Evolutionary conservation across 345 rosid species (phyloP), one percentile per base, ranked within the genome.

Genomic region (Heritiera littoralis): DNA sequence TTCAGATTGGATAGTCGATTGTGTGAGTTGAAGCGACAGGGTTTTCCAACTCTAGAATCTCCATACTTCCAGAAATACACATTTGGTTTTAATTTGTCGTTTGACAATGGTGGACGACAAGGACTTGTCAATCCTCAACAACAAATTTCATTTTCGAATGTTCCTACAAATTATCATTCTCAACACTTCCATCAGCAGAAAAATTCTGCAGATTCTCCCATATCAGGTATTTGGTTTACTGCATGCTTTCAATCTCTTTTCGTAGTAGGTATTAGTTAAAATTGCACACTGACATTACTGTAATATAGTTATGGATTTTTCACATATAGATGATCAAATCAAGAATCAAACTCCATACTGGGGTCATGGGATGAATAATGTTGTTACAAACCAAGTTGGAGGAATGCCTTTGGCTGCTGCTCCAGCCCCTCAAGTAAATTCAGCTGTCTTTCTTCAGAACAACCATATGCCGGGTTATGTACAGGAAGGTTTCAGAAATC

Each of bases 21-120:
- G 32, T 11, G 1, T 32, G 51, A 14, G 11, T 8, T 80, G 20
- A 80, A 56, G 18, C 46, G 5, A 13, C 66, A 68, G 38, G 18
- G n/a, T n/a, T 80, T 45, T 48, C 83, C 83, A 14, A 38, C 30
- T 64, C 54, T 70, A 41, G 28, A 59, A 0, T 38, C 75, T 20
- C 79, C 79, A 6, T 65, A 14, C 49, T 77, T 77, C 35, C 18
- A 18, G 7, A 18, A 11, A 10, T 10, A 18, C 1, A n/a, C 35
- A 38, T 4, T 11, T 9, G 9, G 9, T 1, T 5, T 12, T 1
- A 46, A 55, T 55, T n/a, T n/a, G 7, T 11, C 32, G 6, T 28
- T 73, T 0, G 49, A 8, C 14, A 17, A 15, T 35, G 23, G 43
- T 8, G 74, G 38, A 41, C 43, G 59, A 49, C 43, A 48, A 14